These are phyloP conservation scores for Coffea canephora DNA, from an alignment of 257 asterid species.

Conservation along the genomic window DNA sequence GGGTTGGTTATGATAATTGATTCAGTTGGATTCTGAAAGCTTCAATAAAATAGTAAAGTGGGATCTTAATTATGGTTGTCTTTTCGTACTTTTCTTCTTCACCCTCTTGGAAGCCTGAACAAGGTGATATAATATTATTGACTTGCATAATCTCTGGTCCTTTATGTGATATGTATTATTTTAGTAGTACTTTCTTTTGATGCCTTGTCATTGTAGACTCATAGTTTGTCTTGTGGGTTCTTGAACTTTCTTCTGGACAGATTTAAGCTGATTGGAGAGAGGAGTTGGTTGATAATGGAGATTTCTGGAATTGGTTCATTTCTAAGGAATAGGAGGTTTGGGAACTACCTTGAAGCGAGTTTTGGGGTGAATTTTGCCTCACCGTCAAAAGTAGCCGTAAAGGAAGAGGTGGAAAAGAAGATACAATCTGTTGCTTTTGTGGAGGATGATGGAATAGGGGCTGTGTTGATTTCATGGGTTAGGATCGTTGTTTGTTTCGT, in stretches of 20 bases:
- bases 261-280: not conserved
- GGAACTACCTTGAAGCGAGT: slow-evolving; percentile 28
- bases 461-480: slow-evolving; percentile 38
- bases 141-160: not conserved
- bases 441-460: slow-evolving; percentile 31
- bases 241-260: slow-evolving; percentile 1
- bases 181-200: not conserved
- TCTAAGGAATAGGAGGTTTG: slow-evolving; percentile 33
- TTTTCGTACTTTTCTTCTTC: not conserved
- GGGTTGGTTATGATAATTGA: not conserved
- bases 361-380: slow-evolving; percentile 2
- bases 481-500: slow-evolving; percentile 37
- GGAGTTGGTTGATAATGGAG: slow-evolving; percentile 26
- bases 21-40: not conserved
- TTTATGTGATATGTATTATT: not conserved
- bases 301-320: slow-evolving; percentile 23
- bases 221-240: not conserved
- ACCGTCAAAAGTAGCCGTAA: slow-evolving; percentile 12
- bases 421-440: slow-evolving; percentile 5
- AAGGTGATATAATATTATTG: not conserved
- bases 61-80: not conserved
- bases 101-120: not conserved
- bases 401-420: slow-evolving; percentile 15
- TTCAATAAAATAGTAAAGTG: not conserved
- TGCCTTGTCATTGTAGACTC: not conserved